Conservation (phyloP, 352 stramenopile species). For the Thalassiosira mediterranea region DNA sequence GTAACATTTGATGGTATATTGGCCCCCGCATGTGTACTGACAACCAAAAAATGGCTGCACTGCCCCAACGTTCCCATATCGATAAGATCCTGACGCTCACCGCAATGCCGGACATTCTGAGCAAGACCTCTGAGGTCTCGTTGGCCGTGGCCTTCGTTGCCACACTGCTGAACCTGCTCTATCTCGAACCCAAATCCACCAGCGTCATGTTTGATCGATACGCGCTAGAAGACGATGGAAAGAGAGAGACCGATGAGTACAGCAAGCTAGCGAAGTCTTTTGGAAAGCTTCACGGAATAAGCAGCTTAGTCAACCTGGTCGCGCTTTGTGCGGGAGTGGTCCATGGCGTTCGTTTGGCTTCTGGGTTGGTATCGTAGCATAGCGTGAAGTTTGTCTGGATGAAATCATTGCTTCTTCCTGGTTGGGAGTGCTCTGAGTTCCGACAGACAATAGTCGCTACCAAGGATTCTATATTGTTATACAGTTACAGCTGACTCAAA, state of each 20-base stretch:
- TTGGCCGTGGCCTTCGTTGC: constrained; percentile 50
- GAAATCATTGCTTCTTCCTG: too few relatives aligned
- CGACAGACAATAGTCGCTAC: too few relatives aligned
- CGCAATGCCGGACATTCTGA: constrained; percentile 42
- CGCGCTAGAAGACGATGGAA: constrained; percentile 65
- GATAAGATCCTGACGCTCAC: constrained; percentile 41
- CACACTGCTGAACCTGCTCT: constrained; percentile 67
- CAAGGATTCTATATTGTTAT: too few relatives aligned
- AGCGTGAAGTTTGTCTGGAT: too few relatives aligned
- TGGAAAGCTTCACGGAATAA: constrained; percentile 81
- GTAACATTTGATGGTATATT: not conserved
- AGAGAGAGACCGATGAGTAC: constrained; percentile 68
- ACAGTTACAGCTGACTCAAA: too few relatives aligned
- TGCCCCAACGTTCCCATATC: not conserved
- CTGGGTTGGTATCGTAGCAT: too few relatives aligned
- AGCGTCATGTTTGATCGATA: constrained; percentile 75
- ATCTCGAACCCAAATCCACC: constrained; percentile 67
- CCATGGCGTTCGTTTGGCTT: constrained; percentile 44
- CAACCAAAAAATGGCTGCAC: too few relatives aligned
- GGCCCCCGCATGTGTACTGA: too few relatives aligned
- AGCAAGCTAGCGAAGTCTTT: constrained; percentile 66
- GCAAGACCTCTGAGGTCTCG: constrained; percentile 40
- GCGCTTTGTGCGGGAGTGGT: constrained; percentile 62
- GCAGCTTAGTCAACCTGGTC: constrained; percentile 73
- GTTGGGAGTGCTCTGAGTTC: too few relatives aligned